These are phyloP conservation scores for Phytophthora pistaciae DNA, from an alignment of 352 stramenopile species.

Conservation along the genomic window DNA sequence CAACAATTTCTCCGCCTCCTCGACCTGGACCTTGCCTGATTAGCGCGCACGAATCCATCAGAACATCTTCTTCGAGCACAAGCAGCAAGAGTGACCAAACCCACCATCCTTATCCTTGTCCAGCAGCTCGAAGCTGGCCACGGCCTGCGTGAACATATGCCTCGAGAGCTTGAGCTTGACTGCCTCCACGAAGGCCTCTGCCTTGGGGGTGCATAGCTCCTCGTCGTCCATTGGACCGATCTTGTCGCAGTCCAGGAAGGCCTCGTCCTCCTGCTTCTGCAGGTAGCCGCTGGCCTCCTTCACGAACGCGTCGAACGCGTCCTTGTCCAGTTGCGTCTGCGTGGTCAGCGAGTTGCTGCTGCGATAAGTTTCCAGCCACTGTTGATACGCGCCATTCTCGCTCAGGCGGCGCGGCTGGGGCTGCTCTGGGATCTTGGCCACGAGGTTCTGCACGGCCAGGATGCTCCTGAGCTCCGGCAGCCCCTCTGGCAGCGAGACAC, in stretches of 20 bases:
- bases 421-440: conserved; percentile 45
- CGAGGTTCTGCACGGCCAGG: conserved; percentile 55
- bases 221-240: conserved; percentile 51
- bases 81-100: neutral
- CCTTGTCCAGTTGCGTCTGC: conserved; percentile 46
- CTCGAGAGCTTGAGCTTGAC: conserved; percentile 69
- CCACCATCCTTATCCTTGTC: conserved; percentile 77
- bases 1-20: conserved; percentile 56
- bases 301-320: conserved; percentile 58
- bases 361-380: conserved; percentile 39
- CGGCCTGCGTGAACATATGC: conserved; percentile 61
- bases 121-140: conserved; percentile 56
- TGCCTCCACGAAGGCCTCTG: conserved; percentile 56
- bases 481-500: conserved; percentile 34
- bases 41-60: neutral
- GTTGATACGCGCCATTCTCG: conserved; percentile 29
- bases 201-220: conserved; percentile 25
- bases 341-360: conserved; percentile 21
- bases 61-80: neutral
- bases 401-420: conserved; percentile 27
- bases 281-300: conserved; percentile 54
- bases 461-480: conserved; percentile 71
- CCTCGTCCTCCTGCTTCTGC: conserved; percentile 49
- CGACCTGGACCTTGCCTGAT: conserved; percentile 50
- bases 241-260: conserved; percentile 45